Conservation (phyloP, 108 stramenopile species). For the Seminavis robusta region DNA sequence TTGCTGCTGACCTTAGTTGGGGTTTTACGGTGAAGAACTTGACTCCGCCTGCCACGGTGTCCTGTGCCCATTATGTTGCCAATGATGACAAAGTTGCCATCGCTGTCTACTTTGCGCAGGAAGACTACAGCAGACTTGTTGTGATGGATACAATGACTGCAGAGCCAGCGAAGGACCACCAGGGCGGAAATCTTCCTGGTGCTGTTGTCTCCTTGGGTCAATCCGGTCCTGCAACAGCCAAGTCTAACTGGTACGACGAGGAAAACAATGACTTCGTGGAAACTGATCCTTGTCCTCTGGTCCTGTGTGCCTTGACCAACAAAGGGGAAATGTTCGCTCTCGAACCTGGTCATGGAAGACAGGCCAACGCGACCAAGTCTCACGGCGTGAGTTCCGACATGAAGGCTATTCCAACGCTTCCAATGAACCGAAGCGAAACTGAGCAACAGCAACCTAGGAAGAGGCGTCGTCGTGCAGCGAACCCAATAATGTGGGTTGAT, state of each 20-base stretch:
- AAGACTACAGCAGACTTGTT: constrained; percentile 18
- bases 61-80: constrained; percentile 7
- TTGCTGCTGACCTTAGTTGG: no score
- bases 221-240: background rate
- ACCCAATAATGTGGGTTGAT: no score
- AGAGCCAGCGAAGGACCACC: background rate
- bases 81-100: constrained; percentile 16
- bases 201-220: constrained; percentile 13
- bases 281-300: background rate
- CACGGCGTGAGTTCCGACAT: background rate
- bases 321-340: constrained; percentile 10
- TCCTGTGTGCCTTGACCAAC: constrained; percentile 13
- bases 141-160: constrained; percentile 25
- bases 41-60: constrained; percentile 1
- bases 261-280: background rate
- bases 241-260: constrained; percentile 16
- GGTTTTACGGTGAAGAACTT: no score
- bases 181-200: constrained; percentile 6
- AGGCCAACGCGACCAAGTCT: background rate
- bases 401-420: background rate
- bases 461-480: constrained; percentile 4
- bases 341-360: constrained; percentile 7
- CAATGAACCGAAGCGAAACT: constrained; percentile 16
- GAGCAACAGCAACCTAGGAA: constrained; percentile 17
- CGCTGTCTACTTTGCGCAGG: constrained; percentile 7